Conservation (phyloP, 225 moss, liverwort and hornwort species). For the Rhytidiadelphus loreus region DNA sequence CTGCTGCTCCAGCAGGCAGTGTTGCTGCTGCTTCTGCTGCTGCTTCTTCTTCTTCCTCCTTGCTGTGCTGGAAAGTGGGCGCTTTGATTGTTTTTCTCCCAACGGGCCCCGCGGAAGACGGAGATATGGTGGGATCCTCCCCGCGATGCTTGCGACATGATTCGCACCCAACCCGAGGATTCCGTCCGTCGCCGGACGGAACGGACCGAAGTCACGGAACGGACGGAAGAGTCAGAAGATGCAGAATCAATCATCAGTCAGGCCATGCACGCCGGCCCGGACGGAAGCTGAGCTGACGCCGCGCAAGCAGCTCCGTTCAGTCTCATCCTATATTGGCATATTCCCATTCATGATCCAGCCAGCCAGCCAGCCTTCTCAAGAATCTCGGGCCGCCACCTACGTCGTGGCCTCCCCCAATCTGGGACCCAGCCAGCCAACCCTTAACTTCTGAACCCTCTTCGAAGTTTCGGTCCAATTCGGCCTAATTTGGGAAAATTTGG, state of each 20-base stretch:
- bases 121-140: neutral
- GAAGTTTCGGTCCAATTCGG: neutral
- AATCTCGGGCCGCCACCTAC: slow-evolving; percentile 9
- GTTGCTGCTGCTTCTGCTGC: neutral
- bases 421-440: neutral
- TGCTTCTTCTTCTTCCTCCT: no score
- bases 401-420: neutral
- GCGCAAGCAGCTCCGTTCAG: neutral
- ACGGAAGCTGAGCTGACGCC: neutral
- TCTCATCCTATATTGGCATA: neutral
- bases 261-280: neutral
- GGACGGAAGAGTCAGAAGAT: neutral
- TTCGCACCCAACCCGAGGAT: slow-evolving; percentile 3
- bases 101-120: neutral
- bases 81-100: neutral
- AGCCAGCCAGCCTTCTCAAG: neutral
- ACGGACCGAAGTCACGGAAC: neutral
- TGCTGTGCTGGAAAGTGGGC: neutral
- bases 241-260: neutral
- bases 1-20: neutral
- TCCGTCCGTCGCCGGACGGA: neutral
- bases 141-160: slow-evolving; percentile 10
- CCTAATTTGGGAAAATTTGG: neutral
- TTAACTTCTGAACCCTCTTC: neutral
- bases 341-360: neutral